These are phyloP conservation scores for Leccinum pseudoinsigne DNA, from an alignment of 1,284 basidiomycete species.

Conservation along the genomic window DNA sequence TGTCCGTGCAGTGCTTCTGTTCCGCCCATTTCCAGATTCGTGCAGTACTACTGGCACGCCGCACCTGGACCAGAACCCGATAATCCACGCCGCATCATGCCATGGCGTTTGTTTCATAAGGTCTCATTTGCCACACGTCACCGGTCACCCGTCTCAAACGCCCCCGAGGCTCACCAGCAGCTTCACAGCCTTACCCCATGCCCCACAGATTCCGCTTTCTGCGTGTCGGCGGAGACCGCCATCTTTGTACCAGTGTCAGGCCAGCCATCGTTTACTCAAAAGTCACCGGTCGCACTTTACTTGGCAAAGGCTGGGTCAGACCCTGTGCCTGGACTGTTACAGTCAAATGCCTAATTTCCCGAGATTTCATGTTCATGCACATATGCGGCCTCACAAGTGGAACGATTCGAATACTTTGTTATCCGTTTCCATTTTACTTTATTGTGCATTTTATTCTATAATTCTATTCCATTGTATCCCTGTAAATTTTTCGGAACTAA, in stretches of 20 bases:
- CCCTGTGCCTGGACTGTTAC: conserved; percentile 18
- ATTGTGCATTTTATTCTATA: neutral
- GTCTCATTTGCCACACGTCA: conserved; percentile 10
- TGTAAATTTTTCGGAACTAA: neutral
- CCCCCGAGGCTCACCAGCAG: neutral
- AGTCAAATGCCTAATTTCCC: neutral
- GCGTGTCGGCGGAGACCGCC: conserved; percentile 26
- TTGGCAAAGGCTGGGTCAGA: conserved; percentile 6
- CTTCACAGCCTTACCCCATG: conserved; percentile 30
- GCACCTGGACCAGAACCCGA: neutral
- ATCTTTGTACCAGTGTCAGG: conserved; percentile 22
- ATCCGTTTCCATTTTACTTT: neutral
- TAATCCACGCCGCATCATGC: conserved; percentile 4
- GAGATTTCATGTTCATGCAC: neutral
- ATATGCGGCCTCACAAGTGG: neutral
- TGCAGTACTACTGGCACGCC: conserved; percentile 14
- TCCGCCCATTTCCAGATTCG: conserved; percentile 26
- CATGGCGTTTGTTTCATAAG: conserved; percentile 8
- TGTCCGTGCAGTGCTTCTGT: conserved; percentile 12
- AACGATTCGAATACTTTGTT: neutral
- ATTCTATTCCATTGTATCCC: neutral
- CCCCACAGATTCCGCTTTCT: conserved; percentile 22
- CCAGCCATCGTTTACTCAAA: neutral
- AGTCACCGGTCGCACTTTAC: conserved; percentile 1
- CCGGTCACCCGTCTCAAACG: conserved; percentile 2